Conservation (phyloP, 768 basidiomycete species). For the Psilocybe cyanescens region DNA sequence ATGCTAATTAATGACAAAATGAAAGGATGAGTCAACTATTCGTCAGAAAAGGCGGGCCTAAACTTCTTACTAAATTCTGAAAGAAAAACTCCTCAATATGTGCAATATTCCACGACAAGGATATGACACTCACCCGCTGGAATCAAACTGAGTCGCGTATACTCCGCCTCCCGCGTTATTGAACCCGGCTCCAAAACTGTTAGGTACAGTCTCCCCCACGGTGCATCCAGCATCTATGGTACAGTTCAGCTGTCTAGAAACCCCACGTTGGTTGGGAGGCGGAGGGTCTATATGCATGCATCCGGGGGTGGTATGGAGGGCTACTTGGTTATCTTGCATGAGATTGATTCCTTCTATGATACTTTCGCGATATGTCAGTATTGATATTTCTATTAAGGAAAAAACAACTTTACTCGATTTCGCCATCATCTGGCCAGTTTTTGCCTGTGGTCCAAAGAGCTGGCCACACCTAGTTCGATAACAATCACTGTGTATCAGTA, state of each 20-base stretch:
- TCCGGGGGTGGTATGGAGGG: slow-evolving; percentile 50
- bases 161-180: slow-evolving; percentile 54
- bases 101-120: too few relatives aligned
- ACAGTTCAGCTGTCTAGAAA: slow-evolving; percentile 33
- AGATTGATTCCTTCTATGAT: slow-evolving; percentile 68
- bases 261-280: slow-evolving; percentile 31
- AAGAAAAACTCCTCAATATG: background rate
- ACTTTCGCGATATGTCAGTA: slow-evolving; percentile 13
- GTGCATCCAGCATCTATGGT: slow-evolving; percentile 44
- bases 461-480: slow-evolving; percentile 43
- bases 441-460: slow-evolving; percentile 49
- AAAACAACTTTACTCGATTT: slow-evolving; percentile 37
- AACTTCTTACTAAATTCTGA: slow-evolving; percentile 21
- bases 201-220: slow-evolving; percentile 42
- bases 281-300: slow-evolving; percentile 35
- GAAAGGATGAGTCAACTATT: background rate
- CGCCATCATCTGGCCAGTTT: slow-evolving; percentile 47
- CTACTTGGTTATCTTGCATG: slow-evolving; percentile 53
- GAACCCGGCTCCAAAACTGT: slow-evolving; percentile 52
- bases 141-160: slow-evolving; percentile 73
- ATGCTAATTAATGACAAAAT: slow-evolving; percentile 30
- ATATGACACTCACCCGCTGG: slow-evolving; percentile 37
- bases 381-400: background rate
- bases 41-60: background rate
- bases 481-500: background rate